Base-by-base conservation (phyloP, 768 basidiomycete species). In the Trametes cinnabarina region DNA sequence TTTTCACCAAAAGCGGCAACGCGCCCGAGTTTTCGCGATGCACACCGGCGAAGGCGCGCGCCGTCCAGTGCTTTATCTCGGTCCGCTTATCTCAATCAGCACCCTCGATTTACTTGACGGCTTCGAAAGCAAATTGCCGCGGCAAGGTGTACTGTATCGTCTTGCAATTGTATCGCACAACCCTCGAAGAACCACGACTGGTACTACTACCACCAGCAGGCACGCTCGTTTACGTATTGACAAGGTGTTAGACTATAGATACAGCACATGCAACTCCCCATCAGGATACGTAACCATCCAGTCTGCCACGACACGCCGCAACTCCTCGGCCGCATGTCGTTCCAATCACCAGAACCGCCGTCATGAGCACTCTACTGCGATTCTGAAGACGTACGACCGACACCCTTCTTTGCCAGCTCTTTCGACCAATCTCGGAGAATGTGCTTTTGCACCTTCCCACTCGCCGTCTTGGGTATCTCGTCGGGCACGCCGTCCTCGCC, bases 361-460 rank as follows among this genome's bases (percentile, higher is more conserved):
- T 15, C 54, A 47, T 17, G 20, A 11, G 19, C 23, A n/a, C 51
- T n/a, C n/a, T 47, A 54, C 48, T 47, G 51, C 41, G 44, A 34
- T 12, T 47, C 49, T 28, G 42, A 55, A 34, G 53, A 51, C 43
- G 51, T 51, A 53, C 55, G 60, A 11, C 86, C 86, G 30, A 82
- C 63, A 6, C 71, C 71, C 50, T 72, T 76, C 64, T 71, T 64
- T 23, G 78, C 82, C 39, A 88, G 65, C 8, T 82, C 78, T 41
- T 74, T 77, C 66, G 86, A 82, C 90, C 90, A 91, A 20, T 76
- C 72, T 28, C 91, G 76, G 43, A 94, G 68, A 3, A 92, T 66
- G 68, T 91, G 88, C 73, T 93, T 94, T 85, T 84, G 83, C 41
- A 94, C 84, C 69, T 94, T 94, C 39, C 91, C 91, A 62, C 90